Conservation (phyloP, 2,329 filamentous ascomycete genomes). For the Penicillium sp. region DNA sequence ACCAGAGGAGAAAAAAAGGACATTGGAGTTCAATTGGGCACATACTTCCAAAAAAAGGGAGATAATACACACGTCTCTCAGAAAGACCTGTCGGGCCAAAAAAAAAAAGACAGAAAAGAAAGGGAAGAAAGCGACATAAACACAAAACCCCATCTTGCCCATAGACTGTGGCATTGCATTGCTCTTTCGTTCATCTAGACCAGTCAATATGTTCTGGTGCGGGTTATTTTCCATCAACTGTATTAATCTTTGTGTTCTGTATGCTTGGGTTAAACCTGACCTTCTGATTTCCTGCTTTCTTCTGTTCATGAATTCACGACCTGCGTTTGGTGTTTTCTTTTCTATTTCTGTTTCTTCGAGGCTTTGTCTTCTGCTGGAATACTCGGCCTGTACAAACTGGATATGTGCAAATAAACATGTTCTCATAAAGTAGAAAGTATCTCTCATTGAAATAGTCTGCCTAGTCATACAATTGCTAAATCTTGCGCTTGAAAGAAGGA, state of each 20-base stretch:
- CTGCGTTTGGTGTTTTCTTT: constrained; percentile 9
- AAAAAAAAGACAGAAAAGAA: constrained; percentile 5
- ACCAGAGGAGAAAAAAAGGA: constrained; percentile 14
- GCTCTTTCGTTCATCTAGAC: constrained; percentile 19
- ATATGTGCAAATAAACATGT: constrained; percentile 21
- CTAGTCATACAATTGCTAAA: constrained; percentile 12
- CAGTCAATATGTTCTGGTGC: constrained; percentile 11
- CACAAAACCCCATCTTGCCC: background rate
- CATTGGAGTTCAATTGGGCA: constrained; percentile 23
- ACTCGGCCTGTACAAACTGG: constrained; percentile 20
- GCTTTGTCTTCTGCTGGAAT: constrained; percentile 6
- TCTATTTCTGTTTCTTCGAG: background rate
- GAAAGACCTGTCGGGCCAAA: background rate
- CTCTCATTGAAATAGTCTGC: constrained; percentile 1
- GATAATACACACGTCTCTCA: constrained; percentile 5
- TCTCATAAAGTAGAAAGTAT: background rate
- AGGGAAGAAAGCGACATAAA: background rate
- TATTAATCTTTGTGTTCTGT: constrained; percentile 21
- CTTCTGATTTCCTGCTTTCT: background rate
- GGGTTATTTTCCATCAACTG: constrained; percentile 9
- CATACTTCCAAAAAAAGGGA: constrained; percentile 18
- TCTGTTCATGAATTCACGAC: constrained; percentile 19
- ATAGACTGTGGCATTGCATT: constrained; percentile 20
- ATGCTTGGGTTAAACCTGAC: constrained; percentile 3
- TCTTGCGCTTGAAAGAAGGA: no score